Percentiles rank a stretch among this genome's conserved stretches.
Conservation (phyloP, 495 filamentous ascomycete species). For the Penicillium robsamsonii region DNA sequence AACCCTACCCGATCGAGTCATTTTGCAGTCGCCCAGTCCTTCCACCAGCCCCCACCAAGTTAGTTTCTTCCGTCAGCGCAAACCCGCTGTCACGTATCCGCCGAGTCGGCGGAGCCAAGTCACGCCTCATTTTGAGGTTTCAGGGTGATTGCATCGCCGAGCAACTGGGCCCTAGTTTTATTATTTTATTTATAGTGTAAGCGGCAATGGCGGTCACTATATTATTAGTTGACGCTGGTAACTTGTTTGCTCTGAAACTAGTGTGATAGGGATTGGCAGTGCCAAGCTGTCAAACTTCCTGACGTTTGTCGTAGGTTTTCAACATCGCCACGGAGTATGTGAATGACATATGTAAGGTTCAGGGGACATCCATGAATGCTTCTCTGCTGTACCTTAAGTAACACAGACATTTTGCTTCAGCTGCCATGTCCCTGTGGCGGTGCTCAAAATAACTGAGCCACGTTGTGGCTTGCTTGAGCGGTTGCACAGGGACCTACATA, state of each 20-base stretch:
- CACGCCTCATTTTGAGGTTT: constrained; percentile 23
- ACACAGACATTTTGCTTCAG: neutral
- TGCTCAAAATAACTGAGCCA: constrained; percentile 14
- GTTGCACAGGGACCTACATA: too few relatives aligned
- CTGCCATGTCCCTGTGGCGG: constrained; percentile 3
- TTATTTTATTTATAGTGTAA: constrained; percentile 6
- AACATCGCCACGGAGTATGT: neutral
- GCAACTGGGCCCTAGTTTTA: constrained; percentile 16
- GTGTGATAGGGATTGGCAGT: neutral
- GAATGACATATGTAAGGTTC: neutral
- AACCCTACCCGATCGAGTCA: constrained; percentile 2
- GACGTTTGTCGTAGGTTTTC: neutral
- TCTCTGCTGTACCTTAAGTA: neutral
- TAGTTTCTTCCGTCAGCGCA: constrained; percentile 4
- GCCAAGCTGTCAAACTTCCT: constrained; percentile 14
- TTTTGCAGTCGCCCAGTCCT: neutral
- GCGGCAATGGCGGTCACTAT: constrained; percentile 16
- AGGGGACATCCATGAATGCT: constrained; percentile 7
- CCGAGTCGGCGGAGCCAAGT: constrained; percentile 10
- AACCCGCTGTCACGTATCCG: constrained; percentile 26
- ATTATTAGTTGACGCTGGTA: constrained; percentile 1
- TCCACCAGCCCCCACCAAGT: constrained; percentile 8
- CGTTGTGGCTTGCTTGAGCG: constrained; percentile 9
- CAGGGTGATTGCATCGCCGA: constrained; percentile 30
- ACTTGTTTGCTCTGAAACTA: constrained; percentile 14